Evolutionary conservation across 78 protist species (phyloP), one percentile per base, ranked within the genome.

Genomic region (Neovahlkampfia damariscottae): DNA sequence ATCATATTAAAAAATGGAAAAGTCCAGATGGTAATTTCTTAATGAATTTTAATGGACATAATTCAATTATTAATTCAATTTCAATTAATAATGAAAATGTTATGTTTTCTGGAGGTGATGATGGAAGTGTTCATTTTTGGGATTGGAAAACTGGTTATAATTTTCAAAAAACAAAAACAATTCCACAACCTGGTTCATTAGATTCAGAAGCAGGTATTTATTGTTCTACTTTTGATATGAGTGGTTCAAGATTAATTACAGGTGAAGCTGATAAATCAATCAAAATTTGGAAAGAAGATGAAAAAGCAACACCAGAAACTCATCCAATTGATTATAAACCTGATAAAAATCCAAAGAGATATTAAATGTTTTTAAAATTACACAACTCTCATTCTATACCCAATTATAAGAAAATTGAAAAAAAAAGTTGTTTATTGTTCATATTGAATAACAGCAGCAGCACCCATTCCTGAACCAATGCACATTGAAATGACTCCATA

Each of bases 251-350:
- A 31, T 84, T 96, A 19, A 74, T 97, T 73, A 93, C 98, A 0
- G 76, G 91, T 27, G 98, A 96, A 62, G 96, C 93, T 30, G 99
- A 97, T 84, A 97, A 97, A 87, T 70, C 98, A 2, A 90, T 96
- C 77, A 95, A 95, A 78, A 70, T 94, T 10, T 92, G 90, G 76
- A 86, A 86, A 67, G 83, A 86, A 69, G 59, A 72, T 34, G 32
- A 3, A 34, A 68, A 34, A 5, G 69, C 76, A 5, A 50, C 62
- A 19, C 62, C 62, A 19, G 62, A 50, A 50, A 50, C 62, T n/a
- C 62, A 50, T 50, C 62, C 62, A 50, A 50, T 50, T n/a, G 62
- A 50, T 19, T 50, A 19, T 19, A 50, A 50, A 19, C 62, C 62
- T n/a, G 34, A 50, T n/a, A 50, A 19, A 50, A 50, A 50, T 50